phyloP scores from a whole-genome alignment of 768 basidiomycete genomes.

The Porphyrellus cyaneotinctus region DNA sequence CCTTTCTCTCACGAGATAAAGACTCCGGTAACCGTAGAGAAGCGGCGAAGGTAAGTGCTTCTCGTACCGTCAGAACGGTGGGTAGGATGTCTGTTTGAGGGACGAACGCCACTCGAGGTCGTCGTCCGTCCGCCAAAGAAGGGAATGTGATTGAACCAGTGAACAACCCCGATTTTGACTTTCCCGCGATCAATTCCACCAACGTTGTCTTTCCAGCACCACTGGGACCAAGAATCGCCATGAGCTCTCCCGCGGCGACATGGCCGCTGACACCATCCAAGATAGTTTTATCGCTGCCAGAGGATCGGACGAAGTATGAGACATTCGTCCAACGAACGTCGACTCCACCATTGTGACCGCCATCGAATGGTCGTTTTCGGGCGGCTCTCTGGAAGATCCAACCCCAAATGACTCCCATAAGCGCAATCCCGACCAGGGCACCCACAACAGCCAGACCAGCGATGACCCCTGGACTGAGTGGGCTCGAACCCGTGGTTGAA shows the following conservation, averaged over 20 bases:
- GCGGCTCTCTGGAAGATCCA: conserved; percentile 59
- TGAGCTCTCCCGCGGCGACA: conserved; percentile 77
- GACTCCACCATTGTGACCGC: conserved; percentile 47
- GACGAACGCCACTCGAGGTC: conserved; percentile 75
- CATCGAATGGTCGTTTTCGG: conserved; percentile 38
- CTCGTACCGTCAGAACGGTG: conserved; percentile 71
- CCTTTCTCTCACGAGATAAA: conserved; percentile 57
- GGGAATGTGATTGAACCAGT: conserved; percentile 64
- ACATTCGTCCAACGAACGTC: conserved; percentile 66
- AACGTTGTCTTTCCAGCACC: conserved; percentile 93
- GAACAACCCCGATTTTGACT: conserved; percentile 66
- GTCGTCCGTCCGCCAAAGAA: conserved; percentile 27
- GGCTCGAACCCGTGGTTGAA: conserved; percentile 31
- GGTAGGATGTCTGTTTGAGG: conserved; percentile 85
- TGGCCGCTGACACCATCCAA: conserved; percentile 66
- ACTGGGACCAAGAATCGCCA: conserved; percentile 90
- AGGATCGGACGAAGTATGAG: conserved; percentile 55
- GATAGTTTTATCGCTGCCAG: conserved; percentile 48
- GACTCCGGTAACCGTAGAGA: conserved; percentile 78
- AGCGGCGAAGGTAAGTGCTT: conserved; percentile 83
- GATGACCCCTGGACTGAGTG: conserved; percentile 79
- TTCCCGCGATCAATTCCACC: conserved; percentile 86
- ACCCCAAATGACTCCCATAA: conserved; percentile 62
- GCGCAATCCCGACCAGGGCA: conserved; percentile 50
- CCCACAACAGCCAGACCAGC: conserved; percentile 88